Evolutionary conservation across 441 rosid species (phyloP).

Genomic region (Theobroma grandiflorum): DNA sequence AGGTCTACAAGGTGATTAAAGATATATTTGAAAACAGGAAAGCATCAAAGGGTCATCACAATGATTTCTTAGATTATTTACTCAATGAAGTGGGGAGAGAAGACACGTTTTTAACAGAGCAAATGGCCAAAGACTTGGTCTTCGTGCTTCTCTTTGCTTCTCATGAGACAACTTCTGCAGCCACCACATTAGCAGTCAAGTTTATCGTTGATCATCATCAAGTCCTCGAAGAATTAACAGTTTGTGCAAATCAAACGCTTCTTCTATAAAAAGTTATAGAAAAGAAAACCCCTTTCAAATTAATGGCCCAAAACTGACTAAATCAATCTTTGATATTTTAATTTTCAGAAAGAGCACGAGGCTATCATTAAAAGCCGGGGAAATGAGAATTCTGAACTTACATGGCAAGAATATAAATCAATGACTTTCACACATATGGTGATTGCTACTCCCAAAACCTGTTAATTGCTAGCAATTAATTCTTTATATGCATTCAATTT

Average conservation of each 20-base stretch:
- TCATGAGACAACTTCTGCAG: constrained; percentile 45
- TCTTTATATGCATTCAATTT: no score
- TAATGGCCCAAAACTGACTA: no score
- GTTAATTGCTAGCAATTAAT: no score
- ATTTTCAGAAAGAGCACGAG: constrained; percentile 52
- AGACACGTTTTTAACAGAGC: constrained; percentile 33
- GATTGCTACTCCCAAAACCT: neutral
- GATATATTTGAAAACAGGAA: constrained; percentile 32
- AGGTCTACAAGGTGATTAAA: constrained; percentile 39
- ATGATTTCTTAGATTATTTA: constrained; percentile 44
- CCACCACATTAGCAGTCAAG: constrained; percentile 38
- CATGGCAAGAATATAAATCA: constrained; percentile 59
- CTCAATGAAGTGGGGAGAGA: constrained; percentile 36
- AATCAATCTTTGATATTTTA: neutral
- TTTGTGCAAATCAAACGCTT: neutral
- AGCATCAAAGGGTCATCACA: constrained; percentile 2
- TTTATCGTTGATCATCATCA: constrained; percentile 35
- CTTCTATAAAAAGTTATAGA: no score
- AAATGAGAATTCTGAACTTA: constrained; percentile 33
- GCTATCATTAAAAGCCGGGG: constrained; percentile 39
- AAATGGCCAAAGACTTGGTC: constrained; percentile 39
- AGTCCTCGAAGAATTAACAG: constrained; percentile 44
- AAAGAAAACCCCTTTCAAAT: no score
- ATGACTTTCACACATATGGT: constrained; percentile 60
- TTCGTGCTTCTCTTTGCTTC: constrained; percentile 44